phyloP scores from a whole-genome alignment of 768 basidiomycete species.

The Plicaturopsis crispa region DNA sequence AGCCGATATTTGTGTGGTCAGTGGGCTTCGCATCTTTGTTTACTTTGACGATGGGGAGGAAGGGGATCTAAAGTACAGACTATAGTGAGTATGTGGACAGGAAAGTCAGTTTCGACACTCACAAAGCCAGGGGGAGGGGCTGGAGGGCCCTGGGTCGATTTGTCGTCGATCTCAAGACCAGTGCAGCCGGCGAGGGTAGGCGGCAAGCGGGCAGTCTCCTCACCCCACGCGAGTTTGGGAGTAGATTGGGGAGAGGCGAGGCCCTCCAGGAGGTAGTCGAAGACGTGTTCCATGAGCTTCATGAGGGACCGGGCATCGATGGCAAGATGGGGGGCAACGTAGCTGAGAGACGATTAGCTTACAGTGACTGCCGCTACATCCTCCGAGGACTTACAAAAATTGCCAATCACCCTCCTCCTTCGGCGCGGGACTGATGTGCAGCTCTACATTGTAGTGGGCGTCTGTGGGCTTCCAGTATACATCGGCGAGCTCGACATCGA shows the following conservation, averaged over 20 bases:
- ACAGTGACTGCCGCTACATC: too few relatives aligned
- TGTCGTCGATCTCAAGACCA: too few relatives aligned
- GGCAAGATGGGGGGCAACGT: neutral
- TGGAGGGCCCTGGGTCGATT: too few relatives aligned
- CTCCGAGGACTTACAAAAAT: neutral
- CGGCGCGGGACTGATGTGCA: neutral
- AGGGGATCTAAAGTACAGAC: too few relatives aligned
- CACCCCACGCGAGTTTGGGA: neutral
- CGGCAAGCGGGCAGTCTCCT: neutral
- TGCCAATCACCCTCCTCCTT: neutral
- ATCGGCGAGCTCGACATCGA: neutral
- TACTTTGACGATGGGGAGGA: too few relatives aligned
- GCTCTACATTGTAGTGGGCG: neutral
- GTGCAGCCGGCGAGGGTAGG: constrained; percentile 1
- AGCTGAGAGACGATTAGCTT: too few relatives aligned
- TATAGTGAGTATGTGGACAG: too few relatives aligned
- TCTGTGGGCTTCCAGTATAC: constrained; percentile 1
- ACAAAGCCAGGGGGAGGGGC: too few relatives aligned
- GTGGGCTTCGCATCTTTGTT: too few relatives aligned
- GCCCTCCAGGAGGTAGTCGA: neutral
- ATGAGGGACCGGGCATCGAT: constrained; percentile 2
- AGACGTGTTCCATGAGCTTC: constrained; percentile 1
- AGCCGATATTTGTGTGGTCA: too few relatives aligned
- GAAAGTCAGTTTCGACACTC: too few relatives aligned
- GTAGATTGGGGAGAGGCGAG: neutral